Base-by-base conservation (phyloP, 2,329 filamentous ascomycete genomes). In the Fusarium fracticaudum region DNA sequence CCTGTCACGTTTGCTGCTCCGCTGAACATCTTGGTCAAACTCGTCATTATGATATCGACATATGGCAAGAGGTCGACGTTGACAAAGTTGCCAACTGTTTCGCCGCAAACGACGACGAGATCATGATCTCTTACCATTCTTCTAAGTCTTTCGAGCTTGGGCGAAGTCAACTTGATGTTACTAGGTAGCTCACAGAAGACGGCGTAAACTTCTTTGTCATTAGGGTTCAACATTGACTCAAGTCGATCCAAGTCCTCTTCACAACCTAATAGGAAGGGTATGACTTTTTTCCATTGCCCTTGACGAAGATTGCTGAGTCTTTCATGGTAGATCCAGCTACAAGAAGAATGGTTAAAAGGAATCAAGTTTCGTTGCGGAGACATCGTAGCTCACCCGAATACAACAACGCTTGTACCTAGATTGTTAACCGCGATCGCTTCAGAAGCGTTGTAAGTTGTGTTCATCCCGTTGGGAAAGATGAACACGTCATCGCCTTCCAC, bases 1-100 rank as follows among this genome's bases (percentile, higher is more conserved):
- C 53, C 53, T 10, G 26, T 55, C 26, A 55, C 53, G 38, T 55
- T 55, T 22, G 53, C 22, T 14, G 26, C 37, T 11, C 53, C 53
- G 8, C 38, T 55, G 26, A 55, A 55, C 26, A 55, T 55, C 15
- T 55, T 55, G 11, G 53, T 55, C 20, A 55, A 17, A 31, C 53
- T 55, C 6, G 53, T 55, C 11, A n/a, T n/a, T 12, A 55, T 24
- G 26, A 55, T 29, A 43, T 55, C 53, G 20, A 55, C 38, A 5
- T 31, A 33, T 14, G 37, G 26, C 10, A 41, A 13, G 20, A 55
- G 7, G 22, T 55, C 53, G 5, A 55, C 9, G 22, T 41, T 55
- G 37, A 41, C 22, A 18, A 55, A 55, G 37, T 55, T 55, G 9
- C 26, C 53, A 14, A 35, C 37, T 13, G 53, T 55, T 20, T 55